These are phyloP conservation scores for Lentithecium fluviatile DNA, from an alignment of 495 filamentous ascomycete species.

Conservation along the genomic window DNA sequence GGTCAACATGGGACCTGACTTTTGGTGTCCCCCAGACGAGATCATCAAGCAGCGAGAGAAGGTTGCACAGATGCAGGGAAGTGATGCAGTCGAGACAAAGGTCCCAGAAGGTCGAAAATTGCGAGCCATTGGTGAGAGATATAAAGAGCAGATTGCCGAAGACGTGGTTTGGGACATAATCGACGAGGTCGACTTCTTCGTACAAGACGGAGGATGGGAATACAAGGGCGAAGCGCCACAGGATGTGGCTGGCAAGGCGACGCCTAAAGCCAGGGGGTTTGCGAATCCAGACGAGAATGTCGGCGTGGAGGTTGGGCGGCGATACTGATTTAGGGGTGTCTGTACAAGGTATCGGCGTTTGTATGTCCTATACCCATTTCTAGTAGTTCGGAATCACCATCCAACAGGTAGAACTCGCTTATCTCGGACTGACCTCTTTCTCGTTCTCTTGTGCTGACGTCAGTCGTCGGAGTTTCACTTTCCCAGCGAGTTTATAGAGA, in stretches of 20 bases:
- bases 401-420: too few relatives aligned
- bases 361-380: too few relatives aligned
- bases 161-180: constrained; percentile 88
- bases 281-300: constrained; percentile 33
- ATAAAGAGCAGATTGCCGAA: constrained; percentile 92
- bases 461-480: too few relatives aligned
- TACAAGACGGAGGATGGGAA: constrained; percentile 58
- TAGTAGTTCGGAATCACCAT: too few relatives aligned
- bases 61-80: constrained; percentile 55
- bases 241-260: constrained; percentile 26
- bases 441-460: too few relatives aligned
- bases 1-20: constrained; percentile 85
- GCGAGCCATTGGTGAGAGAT: constrained; percentile 71
- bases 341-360: too few relatives aligned
- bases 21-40: constrained; percentile 79
- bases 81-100: constrained; percentile 13
- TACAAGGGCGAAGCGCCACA: constrained; percentile 34
- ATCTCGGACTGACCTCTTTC: too few relatives aligned
- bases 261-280: constrained; percentile 33
- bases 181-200: constrained; percentile 83
- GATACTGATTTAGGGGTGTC: constrained; percentile 19
- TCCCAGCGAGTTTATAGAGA: too few relatives aligned
- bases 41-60: constrained; percentile 37
- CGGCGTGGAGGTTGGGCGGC: constrained; percentile 33
- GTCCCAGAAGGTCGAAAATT: constrained; percentile 44